These are phyloP conservation scores for Ascochyta fabae DNA, from an alignment of 2,329 filamentous ascomycete genomes.

Conservation along the genomic window DNA sequence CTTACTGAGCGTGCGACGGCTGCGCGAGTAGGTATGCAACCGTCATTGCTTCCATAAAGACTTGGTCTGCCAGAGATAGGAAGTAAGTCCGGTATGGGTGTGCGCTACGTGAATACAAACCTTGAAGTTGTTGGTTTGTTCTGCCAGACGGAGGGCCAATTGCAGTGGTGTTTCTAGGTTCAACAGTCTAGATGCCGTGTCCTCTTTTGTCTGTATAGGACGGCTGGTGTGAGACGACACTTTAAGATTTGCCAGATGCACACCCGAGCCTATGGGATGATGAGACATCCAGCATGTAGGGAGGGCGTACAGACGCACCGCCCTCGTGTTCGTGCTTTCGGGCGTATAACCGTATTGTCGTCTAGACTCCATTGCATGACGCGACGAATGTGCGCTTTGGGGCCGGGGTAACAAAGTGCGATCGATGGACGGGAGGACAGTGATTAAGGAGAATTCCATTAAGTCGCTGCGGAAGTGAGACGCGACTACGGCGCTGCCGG, in stretches of 20 bases:
- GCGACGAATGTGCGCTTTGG: neutral
- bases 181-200: neutral
- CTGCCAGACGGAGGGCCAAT: neutral
- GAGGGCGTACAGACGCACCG: neutral
- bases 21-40: neutral
- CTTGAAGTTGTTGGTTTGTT: neutral
- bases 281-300: constrained; percentile 1
- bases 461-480: neutral
- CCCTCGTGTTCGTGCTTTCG: neutral
- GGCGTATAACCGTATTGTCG: neutral
- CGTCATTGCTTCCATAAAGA: neutral
- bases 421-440: neutral
- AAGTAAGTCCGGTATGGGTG: neutral
- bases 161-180: constrained; percentile 8
- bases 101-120: neutral
- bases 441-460: neutral
- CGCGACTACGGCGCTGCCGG: constrained; percentile 3
- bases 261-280: neutral
- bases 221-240: constrained; percentile 2
- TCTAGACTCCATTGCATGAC: neutral
- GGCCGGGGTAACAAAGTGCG: neutral
- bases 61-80: neutral
- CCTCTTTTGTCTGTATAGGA: neutral
- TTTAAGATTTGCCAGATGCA: neutral
- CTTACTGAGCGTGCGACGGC: constrained; percentile 13